These are phyloP conservation scores for Phaseolus coccineus DNA, from an alignment of 331 rosid species.

Conservation along the genomic window DNA sequence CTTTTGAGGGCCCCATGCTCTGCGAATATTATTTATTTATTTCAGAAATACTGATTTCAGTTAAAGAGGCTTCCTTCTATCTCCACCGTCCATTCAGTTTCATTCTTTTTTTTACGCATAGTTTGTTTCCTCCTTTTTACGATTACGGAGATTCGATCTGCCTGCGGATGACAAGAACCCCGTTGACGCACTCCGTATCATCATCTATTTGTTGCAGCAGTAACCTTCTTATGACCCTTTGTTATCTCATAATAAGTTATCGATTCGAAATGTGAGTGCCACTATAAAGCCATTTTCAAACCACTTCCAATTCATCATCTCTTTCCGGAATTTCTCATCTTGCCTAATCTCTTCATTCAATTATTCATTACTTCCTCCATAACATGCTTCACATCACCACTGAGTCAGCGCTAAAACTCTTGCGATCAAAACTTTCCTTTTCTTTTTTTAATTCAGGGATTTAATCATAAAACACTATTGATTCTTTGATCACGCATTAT, in stretches of 20 bases:
- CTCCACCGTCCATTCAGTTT: slow-evolving; percentile 10
- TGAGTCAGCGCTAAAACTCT: no score
- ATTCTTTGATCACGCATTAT: no score
- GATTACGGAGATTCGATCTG: slow-evolving; percentile 35
- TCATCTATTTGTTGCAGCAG: neutral
- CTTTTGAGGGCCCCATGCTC: slow-evolving; percentile 19
- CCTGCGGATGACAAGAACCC: slow-evolving; percentile 27
- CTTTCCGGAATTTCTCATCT: slow-evolving; percentile 14
- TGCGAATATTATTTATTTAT: neutral
- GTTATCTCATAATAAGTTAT: neutral
- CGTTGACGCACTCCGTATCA: slow-evolving; percentile 30
- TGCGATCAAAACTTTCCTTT: no score
- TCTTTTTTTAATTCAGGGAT: no score
- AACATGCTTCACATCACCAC: neutral
- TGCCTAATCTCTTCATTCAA: slow-evolving; percentile 21
- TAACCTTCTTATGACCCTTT: neutral
- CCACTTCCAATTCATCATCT: slow-evolving; percentile 14
- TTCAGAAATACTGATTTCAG: neutral
- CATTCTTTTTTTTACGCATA: neutral
- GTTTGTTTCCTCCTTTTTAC: neutral
- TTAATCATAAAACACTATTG: no score
- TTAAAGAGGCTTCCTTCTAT: slow-evolving; percentile 5
- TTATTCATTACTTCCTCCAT: slow-evolving; percentile 12
- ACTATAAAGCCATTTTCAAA: slow-evolving; percentile 35
- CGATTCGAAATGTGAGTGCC: slow-evolving; percentile 18